Percentiles rank a stretch among this genome's conserved stretches.
Evolutionary conservation across 2,329 filamentous ascomycete species (phyloP).

Genomic region (Penicillium sp.): DNA sequence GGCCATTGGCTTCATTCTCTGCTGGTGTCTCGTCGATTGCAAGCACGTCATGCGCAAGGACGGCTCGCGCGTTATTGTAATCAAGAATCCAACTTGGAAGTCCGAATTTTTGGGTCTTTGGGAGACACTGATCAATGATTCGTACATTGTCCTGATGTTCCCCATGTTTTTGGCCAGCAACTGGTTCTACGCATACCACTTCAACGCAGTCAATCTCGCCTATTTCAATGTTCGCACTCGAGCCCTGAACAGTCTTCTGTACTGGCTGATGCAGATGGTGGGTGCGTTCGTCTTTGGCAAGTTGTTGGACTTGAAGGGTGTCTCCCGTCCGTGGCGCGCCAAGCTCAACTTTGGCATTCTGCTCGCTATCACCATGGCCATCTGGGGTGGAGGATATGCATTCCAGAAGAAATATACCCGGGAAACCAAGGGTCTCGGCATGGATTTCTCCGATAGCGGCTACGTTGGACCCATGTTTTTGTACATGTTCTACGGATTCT

Average conservation of each 20-base stretch:
- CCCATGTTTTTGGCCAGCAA: constrained; percentile 80
- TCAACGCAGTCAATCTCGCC: constrained; percentile 68
- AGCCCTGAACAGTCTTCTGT: constrained; percentile 74
- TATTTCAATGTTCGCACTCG: constrained; percentile 73
- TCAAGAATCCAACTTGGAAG: constrained; percentile 87
- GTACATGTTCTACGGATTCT: constrained; percentile 88
- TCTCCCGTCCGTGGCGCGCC: constrained; percentile 67
- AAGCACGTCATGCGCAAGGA: constrained; percentile 71
- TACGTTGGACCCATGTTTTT: constrained; percentile 81
- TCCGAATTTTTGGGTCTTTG: constrained; percentile 74
- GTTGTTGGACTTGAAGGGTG: constrained; percentile 59
- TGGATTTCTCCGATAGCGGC: constrained; percentile 65
- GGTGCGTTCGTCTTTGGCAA: constrained; percentile 72
- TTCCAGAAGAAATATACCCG: constrained; percentile 66
- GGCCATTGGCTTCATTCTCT: constrained; percentile 66
- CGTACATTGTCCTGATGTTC: constrained; percentile 72
- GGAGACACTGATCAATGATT: constrained; percentile 68
- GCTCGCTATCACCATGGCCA: constrained; percentile 67
- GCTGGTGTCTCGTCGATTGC: constrained; percentile 69
- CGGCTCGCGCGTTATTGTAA: constrained; percentile 75
- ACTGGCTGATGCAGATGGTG: constrained; percentile 75
- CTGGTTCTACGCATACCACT: constrained; percentile 78
- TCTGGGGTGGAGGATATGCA: constrained; percentile 81
- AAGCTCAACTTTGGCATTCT: constrained; percentile 62
- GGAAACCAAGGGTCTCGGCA: constrained; percentile 31